Evolutionary conservation across 2,329 filamentous ascomycete species (phyloP), one percentile per base, ranked within the genome.

Genomic region (Xylaria polymorpha): DNA sequence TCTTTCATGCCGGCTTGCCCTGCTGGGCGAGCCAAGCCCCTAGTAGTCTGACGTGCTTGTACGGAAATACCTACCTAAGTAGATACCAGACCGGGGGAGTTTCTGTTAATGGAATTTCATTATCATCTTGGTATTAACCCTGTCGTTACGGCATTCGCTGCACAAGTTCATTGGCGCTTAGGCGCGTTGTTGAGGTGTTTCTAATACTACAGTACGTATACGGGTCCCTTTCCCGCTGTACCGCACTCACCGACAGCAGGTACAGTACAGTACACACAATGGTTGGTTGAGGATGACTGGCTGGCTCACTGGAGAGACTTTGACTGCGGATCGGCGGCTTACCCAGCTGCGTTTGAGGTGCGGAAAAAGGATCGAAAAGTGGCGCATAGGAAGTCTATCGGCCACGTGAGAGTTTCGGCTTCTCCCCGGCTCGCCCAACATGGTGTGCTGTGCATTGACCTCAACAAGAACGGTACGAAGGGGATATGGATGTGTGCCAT

Each of bases 201-300:
- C 48, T 39, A 43, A 20, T 55, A 25, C n/a, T 58, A 51, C n/a
- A n/a, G n/a, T n/a, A n/a, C 22, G 25, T 37, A 12, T 37, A 48
- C 50, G 60, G 63, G 20, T 64, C 8, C 15, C 35, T 43, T 63
- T 61, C 67, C 67, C 67, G 64, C 48, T 56, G 15, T 69, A 48
- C 64, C 67, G 64, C 67, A 62, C 62, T 61, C 59, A 44, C 53
- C 29, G 50, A 43, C 48, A 37, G 41, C 39, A 48, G 39, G 43
- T 61, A 9, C n/a, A n/a, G n/a, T n/a, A n/a, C n/a, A n/a, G n/a
- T n/a, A n/a, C 46, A 55, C 29, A 44, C 14, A 55, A 9, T 64
- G 39, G 44, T 60, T 48, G 56, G 48, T 35, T 29, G 48, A 51
- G 15, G 48, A 51, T 51, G 48, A 51, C 32, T 32, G 12, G 22